Percentiles rank a stretch among this genome's conserved stretches.
Conservation (phyloP, 208 protist species). For the Acanthamoeba healyi region DNA sequence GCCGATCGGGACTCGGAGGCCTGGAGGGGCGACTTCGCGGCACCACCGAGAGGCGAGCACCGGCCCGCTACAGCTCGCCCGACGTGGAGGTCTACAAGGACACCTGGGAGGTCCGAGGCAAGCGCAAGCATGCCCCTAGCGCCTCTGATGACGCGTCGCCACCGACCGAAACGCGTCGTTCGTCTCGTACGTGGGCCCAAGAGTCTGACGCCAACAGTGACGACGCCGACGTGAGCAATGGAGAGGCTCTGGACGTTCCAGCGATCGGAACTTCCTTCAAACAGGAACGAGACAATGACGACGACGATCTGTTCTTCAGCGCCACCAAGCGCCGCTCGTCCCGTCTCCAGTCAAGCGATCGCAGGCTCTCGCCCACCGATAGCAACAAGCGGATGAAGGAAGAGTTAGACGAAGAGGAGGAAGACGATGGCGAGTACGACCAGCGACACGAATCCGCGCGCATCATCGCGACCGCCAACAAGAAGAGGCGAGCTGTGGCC, state of each 20-base stretch:
- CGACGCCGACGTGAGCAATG: no score
- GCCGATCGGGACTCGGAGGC: not conserved
- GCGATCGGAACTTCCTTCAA: not conserved
- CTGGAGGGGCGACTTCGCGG: not conserved
- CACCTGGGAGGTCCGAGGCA: not conserved
- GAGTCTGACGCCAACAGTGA: no score
- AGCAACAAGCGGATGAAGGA: no score
- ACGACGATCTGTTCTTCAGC: not conserved
- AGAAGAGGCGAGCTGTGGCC: not conserved
- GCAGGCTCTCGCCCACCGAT: no score
- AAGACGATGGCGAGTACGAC: not conserved
- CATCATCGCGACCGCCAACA: not conserved
- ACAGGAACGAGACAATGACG: not conserved
- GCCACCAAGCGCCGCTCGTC: no score
- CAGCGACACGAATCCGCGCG: not conserved
- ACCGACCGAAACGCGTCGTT: no score
- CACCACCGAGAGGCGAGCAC: not conserved
- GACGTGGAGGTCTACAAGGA: slow-evolving; percentile 24
- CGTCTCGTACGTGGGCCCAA: no score
- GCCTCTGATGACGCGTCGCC: no score
- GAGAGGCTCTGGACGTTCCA: no score
- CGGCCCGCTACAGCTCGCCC: slow-evolving; percentile 16
- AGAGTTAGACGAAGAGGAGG: not conserved
- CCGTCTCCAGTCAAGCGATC: no score
- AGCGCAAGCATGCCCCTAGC: not conserved